A percentile compares a stretch with the other conserved stretches of the same genome.
Evolutionary conservation across 495 filamentous ascomycete genomes (phyloP).

Genomic region (Xylona heveae): DNA sequence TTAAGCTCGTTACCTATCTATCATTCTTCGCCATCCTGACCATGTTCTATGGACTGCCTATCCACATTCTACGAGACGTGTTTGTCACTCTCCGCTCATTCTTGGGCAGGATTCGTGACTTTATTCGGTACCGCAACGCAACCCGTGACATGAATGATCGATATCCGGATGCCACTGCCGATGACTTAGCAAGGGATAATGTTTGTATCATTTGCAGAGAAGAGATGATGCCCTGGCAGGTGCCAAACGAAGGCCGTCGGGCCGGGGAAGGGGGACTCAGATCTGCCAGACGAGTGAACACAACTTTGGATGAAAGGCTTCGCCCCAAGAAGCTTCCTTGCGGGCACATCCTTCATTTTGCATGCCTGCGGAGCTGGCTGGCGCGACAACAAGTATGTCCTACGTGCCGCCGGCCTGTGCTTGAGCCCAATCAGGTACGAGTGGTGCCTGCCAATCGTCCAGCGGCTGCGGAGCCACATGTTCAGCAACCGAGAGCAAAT

Average conservation of each 20-base stretch:
- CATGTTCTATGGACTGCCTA: conserved; percentile 81
- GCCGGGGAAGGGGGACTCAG: conserved; percentile 12
- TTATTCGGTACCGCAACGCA: conserved; percentile 71
- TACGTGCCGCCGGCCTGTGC: conserved; percentile 72
- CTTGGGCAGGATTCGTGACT: conserved; percentile 64
- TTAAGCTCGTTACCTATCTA: conserved; percentile 74
- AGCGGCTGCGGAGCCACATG: conserved; percentile 11
- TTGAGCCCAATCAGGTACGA: conserved; percentile 17
- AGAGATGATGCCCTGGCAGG: conserved; percentile 61
- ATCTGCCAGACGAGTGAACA: conserved; percentile 15
- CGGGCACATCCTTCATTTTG: conserved; percentile 85
- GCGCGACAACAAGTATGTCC: conserved; percentile 95
- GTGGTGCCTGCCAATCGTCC: conserved; percentile 12
- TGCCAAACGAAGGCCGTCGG: conserved; percentile 11
- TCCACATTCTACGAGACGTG: conserved; percentile 90
- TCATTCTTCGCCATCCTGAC: conserved; percentile 86
- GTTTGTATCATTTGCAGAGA: conserved; percentile 97
- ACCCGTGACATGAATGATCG: conserved; percentile 76
- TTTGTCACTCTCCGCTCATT: conserved; percentile 87
- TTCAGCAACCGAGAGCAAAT: conserved; percentile 8
- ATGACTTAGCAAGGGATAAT: conserved; percentile 68
- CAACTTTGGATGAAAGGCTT: conserved; percentile 47
- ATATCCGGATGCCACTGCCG: conserved; percentile 78
- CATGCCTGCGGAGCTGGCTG: conserved; percentile 91
- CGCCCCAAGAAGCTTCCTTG: conserved; percentile 92